phyloP scores from a whole-genome alignment of 306 rosid species.

The Elaeagnus macrophylla region DNA sequence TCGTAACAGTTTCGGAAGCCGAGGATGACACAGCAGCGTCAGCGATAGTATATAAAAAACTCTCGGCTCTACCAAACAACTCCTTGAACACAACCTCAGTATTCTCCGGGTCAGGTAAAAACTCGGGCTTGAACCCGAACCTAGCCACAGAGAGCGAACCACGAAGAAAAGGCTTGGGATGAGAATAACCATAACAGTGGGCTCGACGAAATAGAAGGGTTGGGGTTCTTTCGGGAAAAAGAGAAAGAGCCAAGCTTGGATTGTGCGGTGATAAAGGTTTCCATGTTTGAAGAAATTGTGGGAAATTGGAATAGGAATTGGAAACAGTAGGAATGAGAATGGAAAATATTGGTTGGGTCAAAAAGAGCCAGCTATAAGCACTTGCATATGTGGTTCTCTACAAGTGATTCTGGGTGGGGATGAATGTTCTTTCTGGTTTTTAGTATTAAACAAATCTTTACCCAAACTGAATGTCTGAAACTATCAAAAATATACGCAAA shows the following conservation, averaged over 20 bases:
- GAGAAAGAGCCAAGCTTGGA: conserved; percentile 36
- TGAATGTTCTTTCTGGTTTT: no score
- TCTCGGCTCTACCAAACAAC: conserved; percentile 58
- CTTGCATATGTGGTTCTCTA: no score
- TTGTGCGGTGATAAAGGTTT: conserved; percentile 38
- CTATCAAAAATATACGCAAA: no score
- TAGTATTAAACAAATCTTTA: no score
- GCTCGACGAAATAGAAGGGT: conserved; percentile 33
- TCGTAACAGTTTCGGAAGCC: conserved; percentile 30
- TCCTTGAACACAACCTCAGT: conserved; percentile 39
- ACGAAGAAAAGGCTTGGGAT: conserved; percentile 36
- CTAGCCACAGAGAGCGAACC: conserved; percentile 53
- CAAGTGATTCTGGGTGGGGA: no score
- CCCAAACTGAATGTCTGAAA: no score
- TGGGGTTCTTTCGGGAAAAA: conserved; percentile 28
- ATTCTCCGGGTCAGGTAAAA: conserved; percentile 47
- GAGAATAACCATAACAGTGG: conserved; percentile 22
- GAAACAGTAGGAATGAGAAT: no score
- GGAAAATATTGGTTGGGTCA: no score
- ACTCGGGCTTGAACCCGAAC: conserved; percentile 47
- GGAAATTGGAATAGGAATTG: neutral
- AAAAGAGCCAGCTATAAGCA: no score
- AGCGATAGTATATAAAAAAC: conserved; percentile 68
- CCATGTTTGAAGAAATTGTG: conserved; percentile 29
- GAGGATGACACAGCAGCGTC: conserved; percentile 65